Evolutionary conservation across 1,284 basidiomycete genomes (phyloP), one percentile per base, ranked within the genome.

Genomic region (Fomes fomentarius): DNA sequence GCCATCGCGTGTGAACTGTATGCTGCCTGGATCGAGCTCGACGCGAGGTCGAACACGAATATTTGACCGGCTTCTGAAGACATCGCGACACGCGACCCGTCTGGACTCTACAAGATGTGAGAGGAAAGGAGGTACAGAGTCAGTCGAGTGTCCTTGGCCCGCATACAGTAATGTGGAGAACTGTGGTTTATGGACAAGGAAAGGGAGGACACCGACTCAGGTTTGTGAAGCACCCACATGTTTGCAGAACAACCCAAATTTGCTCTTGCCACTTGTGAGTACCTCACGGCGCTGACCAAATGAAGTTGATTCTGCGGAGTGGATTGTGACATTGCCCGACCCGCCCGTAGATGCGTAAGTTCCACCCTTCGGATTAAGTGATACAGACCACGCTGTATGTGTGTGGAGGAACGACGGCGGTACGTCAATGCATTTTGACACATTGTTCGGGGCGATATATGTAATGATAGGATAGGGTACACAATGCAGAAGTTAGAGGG

Each of bases 101-200:
- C 91, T 8, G 92, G 93, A 56, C 91, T 93, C 93, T 95, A 63
- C 5, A n/a, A n/a, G n/a, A n/a, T n/a, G n/a, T n/a, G n/a, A n/a
- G n/a, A n/a, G n/a, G n/a, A n/a, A 22, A 28, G 11, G 2, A 12
- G 10, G 28, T 21, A 38, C 15, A n/a, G 8, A 42, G 41, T 22
- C 37, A 15, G 30, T 35, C 17, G 11, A n/a, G 15, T 41, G 12
- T n/a, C 35, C 9, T 14, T 41, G 12, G 6, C 35, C 9, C 7
- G 35, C 35, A 15, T 19, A 37, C 35, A 37, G 35, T 30, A 12
- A 30, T 30, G 12, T 30, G 28, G 28, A 30, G 12, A n/a, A n/a
- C n/a, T 12, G 28, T 30, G 28, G 12, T 30, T 30, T 12, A 12
- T 12, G 28, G 15, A 26, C 42, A 37, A 39, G 39, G 15, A 38